phyloP scores from a whole-genome alignment of 2,329 filamentous ascomycete genomes.

The Biscogniauxia sp. region DNA sequence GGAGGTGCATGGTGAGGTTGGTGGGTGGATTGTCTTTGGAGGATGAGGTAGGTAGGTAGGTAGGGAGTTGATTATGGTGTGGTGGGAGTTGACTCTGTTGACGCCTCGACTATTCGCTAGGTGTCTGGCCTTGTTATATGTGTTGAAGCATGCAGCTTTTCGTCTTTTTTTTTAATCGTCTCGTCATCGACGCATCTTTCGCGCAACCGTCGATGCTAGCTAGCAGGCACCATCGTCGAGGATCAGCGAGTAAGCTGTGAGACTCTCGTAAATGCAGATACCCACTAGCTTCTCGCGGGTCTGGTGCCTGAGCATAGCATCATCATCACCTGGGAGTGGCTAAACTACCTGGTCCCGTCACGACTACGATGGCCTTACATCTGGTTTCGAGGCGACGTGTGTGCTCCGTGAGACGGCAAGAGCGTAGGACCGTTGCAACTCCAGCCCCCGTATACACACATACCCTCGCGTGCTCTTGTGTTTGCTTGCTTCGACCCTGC shows the following conservation, averaged over 20 bases:
- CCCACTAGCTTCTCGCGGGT: background rate
- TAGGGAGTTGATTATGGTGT: background rate
- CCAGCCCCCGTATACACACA: background rate
- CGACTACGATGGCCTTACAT: background rate
- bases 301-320: background rate
- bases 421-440: background rate
- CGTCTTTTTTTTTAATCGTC: no score
- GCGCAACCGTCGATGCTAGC: background rate
- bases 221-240: background rate
- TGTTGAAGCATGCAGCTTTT: background rate
- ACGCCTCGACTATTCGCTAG: no score
- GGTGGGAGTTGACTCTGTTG: no score
- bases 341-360: background rate
- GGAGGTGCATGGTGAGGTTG: constrained; percentile 6
- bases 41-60: no score
- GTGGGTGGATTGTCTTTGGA: no score
- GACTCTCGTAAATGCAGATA: constrained; percentile 3
- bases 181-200: background rate
- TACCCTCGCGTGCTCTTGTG: background rate
- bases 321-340: background rate
- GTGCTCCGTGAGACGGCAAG: no score
- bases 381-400: background rate
- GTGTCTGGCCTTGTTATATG: background rate
- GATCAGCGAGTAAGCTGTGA: background rate
- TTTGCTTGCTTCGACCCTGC: background rate